phyloP scores from a whole-genome alignment of 495 filamentous ascomycete genomes.

The Cercophora sp. region DNA sequence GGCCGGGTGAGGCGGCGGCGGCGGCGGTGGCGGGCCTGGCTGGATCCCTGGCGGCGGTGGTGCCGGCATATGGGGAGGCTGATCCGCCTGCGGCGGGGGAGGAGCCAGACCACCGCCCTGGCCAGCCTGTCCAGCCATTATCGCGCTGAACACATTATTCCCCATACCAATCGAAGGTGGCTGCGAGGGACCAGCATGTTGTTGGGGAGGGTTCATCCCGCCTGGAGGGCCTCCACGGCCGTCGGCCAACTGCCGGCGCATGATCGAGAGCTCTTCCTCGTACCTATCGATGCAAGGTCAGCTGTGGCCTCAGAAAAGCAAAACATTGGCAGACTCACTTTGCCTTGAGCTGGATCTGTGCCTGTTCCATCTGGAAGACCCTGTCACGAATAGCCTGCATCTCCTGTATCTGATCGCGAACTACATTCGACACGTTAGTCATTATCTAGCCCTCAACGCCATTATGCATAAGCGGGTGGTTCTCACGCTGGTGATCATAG shows the following conservation, averaged over 20 bases:
- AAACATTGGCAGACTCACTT: conserved; percentile 58
- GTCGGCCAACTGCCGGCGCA: conserved; percentile 82
- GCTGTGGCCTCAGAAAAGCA: neutral
- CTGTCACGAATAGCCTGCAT: conserved; percentile 90
- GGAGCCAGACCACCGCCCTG: conserved; percentile 83
- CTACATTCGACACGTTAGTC: neutral
- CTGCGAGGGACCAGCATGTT: conserved; percentile 73
- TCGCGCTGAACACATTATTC: conserved; percentile 87
- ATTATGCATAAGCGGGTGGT: neutral
- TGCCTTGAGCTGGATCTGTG: conserved; percentile 77
- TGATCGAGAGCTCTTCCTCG: conserved; percentile 80
- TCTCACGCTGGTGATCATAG: conserved; percentile 88
- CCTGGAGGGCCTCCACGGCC: conserved; percentile 66
- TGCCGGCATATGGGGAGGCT: conserved; percentile 56
- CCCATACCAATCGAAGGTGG: conserved; percentile 81
- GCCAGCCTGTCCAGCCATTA: conserved; percentile 86
- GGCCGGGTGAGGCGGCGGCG: conserved; percentile 48
- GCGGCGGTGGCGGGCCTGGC: conserved; percentile 56
- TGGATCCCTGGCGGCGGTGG: conserved; percentile 63
- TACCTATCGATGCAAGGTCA: conserved; percentile 56
- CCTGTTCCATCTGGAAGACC: conserved; percentile 84
- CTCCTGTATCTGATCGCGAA: conserved; percentile 67
- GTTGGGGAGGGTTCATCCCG: conserved; percentile 64
- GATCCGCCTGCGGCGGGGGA: conserved; percentile 58
- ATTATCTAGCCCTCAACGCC: neutral